Evolutionary conservation across 768 basidiomycete species (phyloP).

Genomic region (Scleroderma citrinum): DNA sequence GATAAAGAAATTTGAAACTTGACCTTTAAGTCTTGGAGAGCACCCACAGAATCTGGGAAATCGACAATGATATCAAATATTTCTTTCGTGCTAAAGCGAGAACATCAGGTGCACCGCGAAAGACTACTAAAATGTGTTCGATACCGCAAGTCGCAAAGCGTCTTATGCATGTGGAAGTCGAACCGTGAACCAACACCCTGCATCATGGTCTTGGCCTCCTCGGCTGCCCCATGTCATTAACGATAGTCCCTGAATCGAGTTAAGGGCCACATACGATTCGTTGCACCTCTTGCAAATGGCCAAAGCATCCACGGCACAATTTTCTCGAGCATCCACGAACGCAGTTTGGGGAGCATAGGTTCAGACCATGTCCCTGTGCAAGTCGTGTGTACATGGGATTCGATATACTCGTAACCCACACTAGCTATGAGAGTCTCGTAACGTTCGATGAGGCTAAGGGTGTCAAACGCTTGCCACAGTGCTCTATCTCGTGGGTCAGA

Average conservation of each 20-base stretch:
- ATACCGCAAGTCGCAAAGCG: constrained; percentile 79
- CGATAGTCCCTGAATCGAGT: constrained; percentile 2
- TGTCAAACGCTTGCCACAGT: constrained; percentile 59
- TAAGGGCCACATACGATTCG: constrained; percentile 34
- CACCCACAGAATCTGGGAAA: constrained; percentile 81
- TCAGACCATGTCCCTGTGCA: constrained; percentile 68
- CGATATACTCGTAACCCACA: constrained; percentile 84
- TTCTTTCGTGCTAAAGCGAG: constrained; percentile 53
- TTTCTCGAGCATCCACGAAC: constrained; percentile 72
- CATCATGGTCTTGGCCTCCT: constrained; percentile 67
- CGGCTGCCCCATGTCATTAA: constrained; percentile 35
- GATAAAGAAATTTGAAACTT: constrained; percentile 1
- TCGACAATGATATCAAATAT: constrained; percentile 97
- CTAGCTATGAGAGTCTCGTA: constrained; percentile 80
- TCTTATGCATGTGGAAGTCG: constrained; percentile 92
- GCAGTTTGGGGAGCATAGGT: constrained; percentile 53
- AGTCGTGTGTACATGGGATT: constrained; percentile 57
- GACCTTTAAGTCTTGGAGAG: constrained; percentile 82
- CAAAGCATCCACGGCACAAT: constrained; percentile 83
- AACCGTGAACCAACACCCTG: constrained; percentile 76
- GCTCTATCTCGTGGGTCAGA: constrained; percentile 27
- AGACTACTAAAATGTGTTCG: constrained; percentile 16
- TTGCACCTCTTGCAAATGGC: constrained; percentile 67
- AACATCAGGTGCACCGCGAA: not conserved
- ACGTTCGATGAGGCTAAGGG: constrained; percentile 71